Percentiles rank a stretch among this genome's conserved stretches.
These are phyloP conservation scores for Crataegus laevigata DNA, from an alignment of 306 rosid species.

Conservation along the genomic window DNA sequence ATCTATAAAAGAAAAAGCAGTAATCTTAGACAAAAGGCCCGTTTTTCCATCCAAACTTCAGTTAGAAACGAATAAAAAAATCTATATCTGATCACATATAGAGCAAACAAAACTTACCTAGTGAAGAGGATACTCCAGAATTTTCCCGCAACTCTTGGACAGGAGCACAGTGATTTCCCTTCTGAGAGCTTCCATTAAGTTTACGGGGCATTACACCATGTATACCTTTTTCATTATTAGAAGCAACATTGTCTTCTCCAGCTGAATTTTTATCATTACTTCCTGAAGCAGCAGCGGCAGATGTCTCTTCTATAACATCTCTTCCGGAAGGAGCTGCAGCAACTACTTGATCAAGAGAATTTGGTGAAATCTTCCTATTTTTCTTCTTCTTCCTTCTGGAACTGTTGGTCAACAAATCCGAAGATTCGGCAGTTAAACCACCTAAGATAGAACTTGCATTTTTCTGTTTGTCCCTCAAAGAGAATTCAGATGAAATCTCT, in stretches of 20 bases:
- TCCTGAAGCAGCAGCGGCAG: not conserved
- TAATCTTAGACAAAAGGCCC: constrained; percentile 12
- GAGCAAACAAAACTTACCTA: constrained; percentile 25
- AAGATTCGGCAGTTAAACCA: constrained; percentile 22
- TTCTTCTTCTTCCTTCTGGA: constrained; percentile 18
- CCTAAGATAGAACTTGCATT: constrained; percentile 24
- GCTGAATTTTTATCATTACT: constrained; percentile 2
- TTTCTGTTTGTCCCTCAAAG: constrained; percentile 23
- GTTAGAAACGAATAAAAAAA: not conserved
- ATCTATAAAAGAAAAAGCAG: constrained; percentile 20
- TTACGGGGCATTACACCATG: not conserved
- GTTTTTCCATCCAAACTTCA: not conserved
- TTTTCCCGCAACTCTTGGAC: constrained; percentile 11
- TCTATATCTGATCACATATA: not conserved
- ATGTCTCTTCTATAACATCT: constrained; percentile 24
- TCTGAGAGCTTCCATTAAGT: not conserved
- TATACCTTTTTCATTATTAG: not conserved
- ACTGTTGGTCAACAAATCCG: constrained; percentile 14
- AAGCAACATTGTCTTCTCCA: constrained; percentile 9
- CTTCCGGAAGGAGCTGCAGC: constrained; percentile 25
- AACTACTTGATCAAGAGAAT: constrained; percentile 11
- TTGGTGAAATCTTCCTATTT: constrained; percentile 24
- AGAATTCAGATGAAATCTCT: constrained; percentile 24
- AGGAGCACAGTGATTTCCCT: not conserved
- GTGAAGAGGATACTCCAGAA: constrained; percentile 2